These are phyloP conservation scores for Colletotrichum eremochloae DNA, from an alignment of 2,329 filamentous ascomycete species.

Conservation along the genomic window DNA sequence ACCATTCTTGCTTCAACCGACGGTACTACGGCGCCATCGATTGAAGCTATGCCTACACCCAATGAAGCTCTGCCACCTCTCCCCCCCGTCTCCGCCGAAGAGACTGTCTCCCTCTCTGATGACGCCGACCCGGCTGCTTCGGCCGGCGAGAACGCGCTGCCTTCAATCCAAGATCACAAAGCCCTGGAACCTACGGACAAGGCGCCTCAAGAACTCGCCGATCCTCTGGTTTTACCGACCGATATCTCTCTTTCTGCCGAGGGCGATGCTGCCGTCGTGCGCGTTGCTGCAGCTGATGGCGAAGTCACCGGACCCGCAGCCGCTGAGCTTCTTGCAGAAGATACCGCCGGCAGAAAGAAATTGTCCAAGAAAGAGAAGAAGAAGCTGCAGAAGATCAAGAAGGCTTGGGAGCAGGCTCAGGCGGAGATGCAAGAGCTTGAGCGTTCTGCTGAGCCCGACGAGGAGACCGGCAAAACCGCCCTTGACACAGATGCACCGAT, in stretches of 20 bases:
- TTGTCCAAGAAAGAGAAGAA: slow-evolving; percentile 47
- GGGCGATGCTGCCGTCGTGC: background rate
- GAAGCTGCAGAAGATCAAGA: slow-evolving; percentile 44
- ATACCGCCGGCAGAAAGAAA: slow-evolving; percentile 17
- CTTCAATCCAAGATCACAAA: too few species aligned
- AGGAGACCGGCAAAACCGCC: slow-evolving; percentile 15
- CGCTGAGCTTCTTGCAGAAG: slow-evolving; percentile 23
- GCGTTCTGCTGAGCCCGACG: slow-evolving; percentile 15
- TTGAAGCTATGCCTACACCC: background rate
- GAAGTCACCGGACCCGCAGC: background rate
- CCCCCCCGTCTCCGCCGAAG: background rate
- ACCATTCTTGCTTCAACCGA: background rate
- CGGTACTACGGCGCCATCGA: background rate
- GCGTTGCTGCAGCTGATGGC: background rate
- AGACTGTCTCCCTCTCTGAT: background rate
- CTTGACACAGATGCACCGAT: slow-evolving; percentile 10
- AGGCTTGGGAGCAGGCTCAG: slow-evolving; percentile 31
- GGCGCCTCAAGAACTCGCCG: background rate
- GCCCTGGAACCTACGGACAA: background rate
- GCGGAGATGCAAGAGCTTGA: slow-evolving; percentile 34
- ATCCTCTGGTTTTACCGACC: background rate
- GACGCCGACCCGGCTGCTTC: background rate
- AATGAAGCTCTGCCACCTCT: slow-evolving; percentile 5
- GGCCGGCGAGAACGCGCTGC: background rate
- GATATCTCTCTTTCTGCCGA: background rate